Evolutionary conservation across 331 rosid species (phyloP).

Genomic region (Telfairia occidentalis): DNA sequence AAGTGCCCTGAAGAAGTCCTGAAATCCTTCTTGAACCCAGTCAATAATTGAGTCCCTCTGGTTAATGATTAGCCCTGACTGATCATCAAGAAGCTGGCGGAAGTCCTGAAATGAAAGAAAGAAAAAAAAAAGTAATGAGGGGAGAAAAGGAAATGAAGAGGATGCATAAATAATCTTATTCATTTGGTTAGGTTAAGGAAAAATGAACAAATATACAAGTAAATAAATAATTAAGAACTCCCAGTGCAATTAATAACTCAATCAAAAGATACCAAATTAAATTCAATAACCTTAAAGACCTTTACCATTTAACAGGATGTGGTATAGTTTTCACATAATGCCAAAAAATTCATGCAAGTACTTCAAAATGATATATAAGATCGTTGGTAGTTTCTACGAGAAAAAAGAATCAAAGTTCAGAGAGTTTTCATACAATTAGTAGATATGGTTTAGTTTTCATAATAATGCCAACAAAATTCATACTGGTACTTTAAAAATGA

Average conservation of each 20-base stretch:
- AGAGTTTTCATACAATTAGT: neutral
- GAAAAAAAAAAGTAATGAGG: neutral
- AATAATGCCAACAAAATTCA: neutral
- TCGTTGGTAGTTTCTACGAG: neutral
- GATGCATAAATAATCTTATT: slow-evolving; percentile 1
- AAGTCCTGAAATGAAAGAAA: slow-evolving; percentile 42
- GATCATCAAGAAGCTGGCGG: slow-evolving; percentile 55
- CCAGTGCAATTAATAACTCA: neutral
- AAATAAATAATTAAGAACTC: neutral
- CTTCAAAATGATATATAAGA: neutral
- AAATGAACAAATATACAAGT: neutral
- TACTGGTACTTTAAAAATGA: neutral
- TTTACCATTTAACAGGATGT: neutral
- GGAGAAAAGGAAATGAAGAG: slow-evolving; percentile 13
- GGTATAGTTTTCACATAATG: neutral
- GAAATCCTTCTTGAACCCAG: slow-evolving; percentile 94
- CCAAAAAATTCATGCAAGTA: neutral
- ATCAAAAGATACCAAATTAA: neutral
- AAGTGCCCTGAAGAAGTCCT: slow-evolving; percentile 62
- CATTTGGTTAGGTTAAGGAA: neutral
- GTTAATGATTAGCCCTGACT: slow-evolving; percentile 44
- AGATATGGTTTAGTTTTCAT: neutral
- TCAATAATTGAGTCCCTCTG: slow-evolving; percentile 49
- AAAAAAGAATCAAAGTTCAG: neutral
- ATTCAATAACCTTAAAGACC: neutral